Percentiles rank a stretch among this genome's conserved stretches.
Evolutionary conservation across 352 stramenopile species (phyloP).

Genomic region (Phytophthora tentaculata): DNA sequence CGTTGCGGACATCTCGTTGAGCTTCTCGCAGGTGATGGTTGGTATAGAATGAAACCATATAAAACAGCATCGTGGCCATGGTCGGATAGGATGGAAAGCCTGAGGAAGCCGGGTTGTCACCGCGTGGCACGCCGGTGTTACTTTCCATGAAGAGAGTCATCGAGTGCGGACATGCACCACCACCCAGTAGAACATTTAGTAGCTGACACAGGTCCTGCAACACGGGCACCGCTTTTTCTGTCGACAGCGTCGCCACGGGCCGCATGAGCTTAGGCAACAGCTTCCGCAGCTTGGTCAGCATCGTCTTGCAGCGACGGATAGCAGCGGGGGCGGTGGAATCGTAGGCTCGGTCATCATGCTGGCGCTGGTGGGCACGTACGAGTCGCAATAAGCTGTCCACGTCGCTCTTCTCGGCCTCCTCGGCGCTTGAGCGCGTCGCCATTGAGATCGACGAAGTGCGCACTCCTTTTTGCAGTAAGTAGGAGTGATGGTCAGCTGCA

Average conservation of each 20-base stretch:
- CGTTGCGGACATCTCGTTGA: constrained; percentile 51
- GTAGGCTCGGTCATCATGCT: constrained; percentile 54
- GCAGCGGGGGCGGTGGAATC: constrained; percentile 40
- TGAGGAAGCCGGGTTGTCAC: constrained; percentile 13
- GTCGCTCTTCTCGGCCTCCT: constrained; percentile 56
- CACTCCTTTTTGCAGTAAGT: constrained; percentile 17
- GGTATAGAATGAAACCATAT: constrained; percentile 77
- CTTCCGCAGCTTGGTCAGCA: constrained; percentile 74
- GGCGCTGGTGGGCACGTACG: constrained; percentile 50
- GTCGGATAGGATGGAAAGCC: constrained; percentile 51
- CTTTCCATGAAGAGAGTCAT: constrained; percentile 64
- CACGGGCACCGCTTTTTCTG: constrained; percentile 39
- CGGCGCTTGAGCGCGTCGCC: constrained; percentile 8
- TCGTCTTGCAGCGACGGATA: constrained; percentile 65
- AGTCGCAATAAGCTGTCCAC: constrained; percentile 51
- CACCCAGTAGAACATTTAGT: constrained; percentile 51
- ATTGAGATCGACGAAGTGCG: constrained; percentile 9
- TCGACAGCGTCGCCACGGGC: constrained; percentile 44
- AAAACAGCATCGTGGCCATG: constrained; percentile 72
- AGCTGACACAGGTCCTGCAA: constrained; percentile 68
- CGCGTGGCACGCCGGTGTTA: neutral
- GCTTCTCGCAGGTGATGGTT: constrained; percentile 44
- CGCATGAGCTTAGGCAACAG: constrained; percentile 76
- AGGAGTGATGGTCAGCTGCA: constrained; percentile 18
- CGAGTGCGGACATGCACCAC: constrained; percentile 60